Percentiles rank a stretch among this genome's conserved stretches.
Conservation (phyloP, 331 rosid genomes). For the Arachis monticola region DNA sequence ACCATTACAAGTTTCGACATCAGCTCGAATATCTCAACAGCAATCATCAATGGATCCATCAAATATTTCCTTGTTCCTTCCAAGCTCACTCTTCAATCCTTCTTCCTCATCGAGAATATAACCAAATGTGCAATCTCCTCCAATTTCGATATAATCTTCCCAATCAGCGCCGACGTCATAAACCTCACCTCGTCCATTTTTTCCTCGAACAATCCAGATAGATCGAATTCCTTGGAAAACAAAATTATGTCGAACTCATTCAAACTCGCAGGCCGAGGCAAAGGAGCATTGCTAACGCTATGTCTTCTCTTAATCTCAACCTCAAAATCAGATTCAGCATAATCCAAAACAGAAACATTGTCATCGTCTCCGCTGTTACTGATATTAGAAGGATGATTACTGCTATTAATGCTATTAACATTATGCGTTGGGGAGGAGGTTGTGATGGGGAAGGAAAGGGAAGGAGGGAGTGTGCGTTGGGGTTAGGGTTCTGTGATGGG, state of each 20-base stretch:
- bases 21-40: slow-evolving; percentile 70
- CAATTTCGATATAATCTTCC: slow-evolving; percentile 58
- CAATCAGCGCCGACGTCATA: slow-evolving; percentile 51
- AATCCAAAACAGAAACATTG: slow-evolving; percentile 35
- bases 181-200: slow-evolving; percentile 56
- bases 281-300: neutral
- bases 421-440: neutral
- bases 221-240: slow-evolving; percentile 63
- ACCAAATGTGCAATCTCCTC: slow-evolving; percentile 67
- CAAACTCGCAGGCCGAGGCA: slow-evolving; percentile 62
- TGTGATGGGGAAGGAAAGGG: too few species aligned
- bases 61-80: slow-evolving; percentile 65
- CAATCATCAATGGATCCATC: slow-evolving; percentile 59
- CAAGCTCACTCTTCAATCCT: slow-evolving; percentile 66
- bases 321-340: slow-evolving; percentile 50
- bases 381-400: too few species aligned
- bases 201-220: slow-evolving; percentile 68
- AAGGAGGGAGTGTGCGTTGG: too few species aligned
- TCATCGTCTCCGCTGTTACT: slow-evolving; percentile 29
- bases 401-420: neutral
- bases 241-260: slow-evolving; percentile 74
- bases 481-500: too few species aligned
- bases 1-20: slow-evolving; percentile 64
- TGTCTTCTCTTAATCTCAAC: slow-evolving; percentile 37
- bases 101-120: slow-evolving; percentile 64